Evolutionary conservation across 2,329 filamentous ascomycete species (phyloP), one percentile per base, ranked within the genome.

Genomic region (Waltergamsia citrina): DNA sequence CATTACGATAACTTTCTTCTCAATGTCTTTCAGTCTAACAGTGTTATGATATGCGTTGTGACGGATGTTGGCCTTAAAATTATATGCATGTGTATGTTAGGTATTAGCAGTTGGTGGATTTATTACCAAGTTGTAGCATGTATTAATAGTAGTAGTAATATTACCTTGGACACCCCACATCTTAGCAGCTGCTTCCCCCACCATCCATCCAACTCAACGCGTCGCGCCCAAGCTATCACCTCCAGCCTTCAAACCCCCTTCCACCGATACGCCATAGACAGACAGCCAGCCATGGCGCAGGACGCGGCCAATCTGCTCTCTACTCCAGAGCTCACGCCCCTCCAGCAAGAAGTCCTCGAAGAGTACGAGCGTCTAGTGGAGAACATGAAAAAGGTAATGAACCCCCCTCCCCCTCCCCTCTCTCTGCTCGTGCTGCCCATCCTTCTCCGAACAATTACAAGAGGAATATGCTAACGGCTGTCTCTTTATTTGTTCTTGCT

Each of bases 321-420:
- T 3, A 60, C 62, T 21, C 67, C 69, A 16, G 75, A 80, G 48
- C 66, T 94, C 41, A 72, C 80, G 1, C 81, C 86, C 5, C 72
- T 94, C 7, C 88, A 98, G 63, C 88, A 94, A 57, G 86, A 96
- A 53, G 82, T 98, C 2, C 68, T 98, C 1, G 87, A 96, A 41
- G 92, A 98, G 59, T 98, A 98, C 52, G 78, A 90, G 45, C 72
- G 81, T 11, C 63, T 98, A 21, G 75, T 90, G 1, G 81, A 82
- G 46, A 98, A 96, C 53, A 81, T 98, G 71, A 94, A 93, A 51
- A 82, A 82, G 63, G 92, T 90, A 60, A 38, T 60, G 35, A 14
- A 23, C 9, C 15, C 37, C 23, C n/a, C 7, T 21, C 5, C 31
- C 32, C 14, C 30, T 15, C 19, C 16, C 29, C 5, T 12, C 26